Conservation (phyloP, 2,329 filamentous ascomycete genomes). For the Ceratocystis eucalypticola region DNA sequence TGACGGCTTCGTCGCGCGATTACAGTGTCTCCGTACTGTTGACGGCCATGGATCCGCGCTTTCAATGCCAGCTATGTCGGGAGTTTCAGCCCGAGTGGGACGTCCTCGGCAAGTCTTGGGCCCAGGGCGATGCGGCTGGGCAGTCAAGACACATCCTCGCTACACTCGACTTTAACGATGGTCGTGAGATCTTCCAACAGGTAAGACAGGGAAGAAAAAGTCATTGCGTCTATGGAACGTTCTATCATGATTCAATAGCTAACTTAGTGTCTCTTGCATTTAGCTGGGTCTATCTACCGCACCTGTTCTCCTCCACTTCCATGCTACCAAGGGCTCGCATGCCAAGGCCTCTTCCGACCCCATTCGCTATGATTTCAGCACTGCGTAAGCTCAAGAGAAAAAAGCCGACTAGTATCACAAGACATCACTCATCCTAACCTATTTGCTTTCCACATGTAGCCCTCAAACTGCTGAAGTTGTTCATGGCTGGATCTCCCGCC, state of each 20-base stretch:
- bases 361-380: conserved; percentile 70
- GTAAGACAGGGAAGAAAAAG: conserved; percentile 48
- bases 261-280: not conserved
- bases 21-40: conserved; percentile 72
- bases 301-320: conserved; percentile 77
- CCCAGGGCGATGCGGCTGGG: conserved; percentile 63
- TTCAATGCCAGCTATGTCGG: conserved; percentile 71
- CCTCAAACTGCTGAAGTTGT: conserved; percentile 63
- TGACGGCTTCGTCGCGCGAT: conserved; percentile 68
- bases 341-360: conserved; percentile 58
- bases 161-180: conserved; percentile 77
- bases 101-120: conserved; percentile 73
- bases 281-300: conserved; percentile 90
- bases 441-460: conserved; percentile 32
- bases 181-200: conserved; percentile 72
- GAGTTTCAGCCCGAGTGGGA: conserved; percentile 96
- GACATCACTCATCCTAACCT: conserved; percentile 10
- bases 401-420: not conserved
- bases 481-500: conserved; percentile 63
- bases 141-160: conserved; percentile 64
- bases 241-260: not conserved
- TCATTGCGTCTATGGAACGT: not conserved
- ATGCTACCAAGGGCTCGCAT: conserved; percentile 62
- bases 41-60: conserved; percentile 72
- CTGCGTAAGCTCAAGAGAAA: conserved; percentile 44